phyloP scores from a whole-genome alignment of 768 basidiomycete genomes.

The Boletus coccyginus region DNA sequence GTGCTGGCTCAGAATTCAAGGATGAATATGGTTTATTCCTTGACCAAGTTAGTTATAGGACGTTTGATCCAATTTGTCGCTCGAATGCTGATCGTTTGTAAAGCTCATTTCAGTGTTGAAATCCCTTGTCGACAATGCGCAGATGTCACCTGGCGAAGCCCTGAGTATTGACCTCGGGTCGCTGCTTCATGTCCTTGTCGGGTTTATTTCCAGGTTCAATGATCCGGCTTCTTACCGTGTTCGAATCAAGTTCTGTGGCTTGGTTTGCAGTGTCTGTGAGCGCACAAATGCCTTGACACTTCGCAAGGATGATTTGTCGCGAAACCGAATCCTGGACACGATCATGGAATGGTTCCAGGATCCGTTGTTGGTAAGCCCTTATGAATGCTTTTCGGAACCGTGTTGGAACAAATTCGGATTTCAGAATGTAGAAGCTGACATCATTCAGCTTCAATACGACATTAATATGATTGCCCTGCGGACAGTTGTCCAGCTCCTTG shows the following conservation, averaged over 20 bases:
- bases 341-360: conserved; percentile 79
- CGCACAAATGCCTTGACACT: conserved; percentile 58
- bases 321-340: conserved; percentile 71
- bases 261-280: conserved; percentile 67
- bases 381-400: neutral
- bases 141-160: conserved; percentile 55
- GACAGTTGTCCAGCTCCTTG: conserved; percentile 72
- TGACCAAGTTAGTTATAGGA: conserved; percentile 57
- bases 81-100: conserved; percentile 14
- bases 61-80: neutral
- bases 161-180: conserved; percentile 62
- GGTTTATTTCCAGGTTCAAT: conserved; percentile 62
- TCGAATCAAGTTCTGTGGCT: conserved; percentile 70
- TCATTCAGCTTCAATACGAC: conserved; percentile 48
- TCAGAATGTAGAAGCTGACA: conserved; percentile 39
- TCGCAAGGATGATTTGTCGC: conserved; percentile 63
- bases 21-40: conserved; percentile 50
- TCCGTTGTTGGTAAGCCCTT: conserved; percentile 43
- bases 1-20: conserved; percentile 40
- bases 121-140: conserved; percentile 71
- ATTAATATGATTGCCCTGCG: conserved; percentile 72
- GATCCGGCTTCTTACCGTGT: conserved; percentile 56
- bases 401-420: neutral
- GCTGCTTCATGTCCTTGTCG: conserved; percentile 56
- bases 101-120: conserved; percentile 77